Evolutionary conservation across 73 alveolate genomes (phyloP).

Genomic region (Stentor coeruleus): DNA sequence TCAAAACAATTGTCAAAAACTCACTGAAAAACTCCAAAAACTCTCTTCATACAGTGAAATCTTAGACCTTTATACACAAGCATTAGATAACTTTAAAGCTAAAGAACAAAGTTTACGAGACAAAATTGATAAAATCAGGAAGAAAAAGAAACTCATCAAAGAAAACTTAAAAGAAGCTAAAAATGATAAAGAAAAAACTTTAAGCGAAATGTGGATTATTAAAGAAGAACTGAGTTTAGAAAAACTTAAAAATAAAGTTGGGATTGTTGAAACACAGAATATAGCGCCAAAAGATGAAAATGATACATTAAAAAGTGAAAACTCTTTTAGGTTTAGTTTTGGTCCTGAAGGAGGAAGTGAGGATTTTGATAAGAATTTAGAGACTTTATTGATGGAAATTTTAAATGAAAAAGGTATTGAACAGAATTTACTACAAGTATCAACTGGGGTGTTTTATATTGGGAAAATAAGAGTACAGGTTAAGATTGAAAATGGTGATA

Average conservation of each 20-base stretch:
- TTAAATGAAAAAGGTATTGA: background rate
- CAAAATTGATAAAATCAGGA: too few species aligned
- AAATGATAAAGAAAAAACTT: background rate
- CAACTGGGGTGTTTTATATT: slow-evolving; percentile 11
- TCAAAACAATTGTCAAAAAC: background rate
- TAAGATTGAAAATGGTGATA: background rate
- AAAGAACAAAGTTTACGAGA: background rate
- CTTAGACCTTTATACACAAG: background rate
- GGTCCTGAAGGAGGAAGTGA: background rate
- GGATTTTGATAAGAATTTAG: background rate
- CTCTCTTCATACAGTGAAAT: background rate
- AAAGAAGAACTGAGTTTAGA: background rate
- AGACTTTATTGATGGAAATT: background rate
- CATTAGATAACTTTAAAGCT: background rate
- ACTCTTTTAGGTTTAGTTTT: slow-evolving; percentile 11
- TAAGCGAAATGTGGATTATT: background rate
- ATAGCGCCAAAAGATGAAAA: background rate
- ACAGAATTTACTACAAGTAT: background rate
- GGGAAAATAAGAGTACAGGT: slow-evolving; percentile 14
- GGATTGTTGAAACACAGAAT: background rate
- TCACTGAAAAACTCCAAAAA: background rate
- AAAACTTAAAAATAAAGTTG: background rate
- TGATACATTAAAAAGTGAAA: background rate
- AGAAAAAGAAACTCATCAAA: too few species aligned
- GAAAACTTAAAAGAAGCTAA: background rate